Percentiles rank a stretch among this genome's conserved stretches.
Conservation (phyloP, 129 eudicot genomes). For the Flaveria sonorensis region DNA sequence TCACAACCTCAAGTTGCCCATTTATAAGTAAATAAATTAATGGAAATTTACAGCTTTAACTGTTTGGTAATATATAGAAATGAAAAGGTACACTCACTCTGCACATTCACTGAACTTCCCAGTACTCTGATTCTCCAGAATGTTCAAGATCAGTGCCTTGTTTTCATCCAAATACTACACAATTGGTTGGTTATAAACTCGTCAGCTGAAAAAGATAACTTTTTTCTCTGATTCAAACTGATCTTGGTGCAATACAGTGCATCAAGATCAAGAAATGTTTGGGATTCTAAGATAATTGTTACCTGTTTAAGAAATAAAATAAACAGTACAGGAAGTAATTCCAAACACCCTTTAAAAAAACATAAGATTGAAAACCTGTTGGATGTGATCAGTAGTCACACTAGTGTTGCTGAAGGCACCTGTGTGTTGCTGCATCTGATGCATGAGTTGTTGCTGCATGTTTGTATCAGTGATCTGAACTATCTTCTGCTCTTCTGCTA, state of each 20-base stretch:
- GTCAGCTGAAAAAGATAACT: constrained; percentile 2
- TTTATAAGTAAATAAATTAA: neutral
- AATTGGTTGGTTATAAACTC: neutral
- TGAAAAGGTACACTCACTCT: constrained; percentile 39
- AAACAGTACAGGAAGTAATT: neutral
- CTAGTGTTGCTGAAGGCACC: constrained; percentile 40
- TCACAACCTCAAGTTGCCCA: neutral
- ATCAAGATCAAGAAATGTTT: neutral
- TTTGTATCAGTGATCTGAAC: constrained; percentile 32
- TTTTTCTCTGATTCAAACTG: neutral
- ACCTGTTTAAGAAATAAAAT: neutral
- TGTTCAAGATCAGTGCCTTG: constrained; percentile 59
- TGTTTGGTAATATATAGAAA: neutral
- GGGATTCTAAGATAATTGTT: neutral
- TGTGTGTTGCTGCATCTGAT: constrained; percentile 36
- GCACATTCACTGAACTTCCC: constrained; percentile 64
- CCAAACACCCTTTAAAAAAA: neutral
- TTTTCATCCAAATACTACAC: constrained; percentile 67
- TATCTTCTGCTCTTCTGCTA: constrained; percentile 27
- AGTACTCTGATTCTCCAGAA: constrained; percentile 58
- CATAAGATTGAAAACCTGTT: constrained; percentile 41
- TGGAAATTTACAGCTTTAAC: neutral
- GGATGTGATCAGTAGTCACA: constrained; percentile 59
- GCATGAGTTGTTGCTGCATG: constrained; percentile 57
- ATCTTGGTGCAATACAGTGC: neutral